A percentile compares a stretch with the other conserved stretches of the same genome.
phyloP scores from a whole-genome alignment of 1,284 basidiomycete species.

The Tilletiaria anomala region DNA sequence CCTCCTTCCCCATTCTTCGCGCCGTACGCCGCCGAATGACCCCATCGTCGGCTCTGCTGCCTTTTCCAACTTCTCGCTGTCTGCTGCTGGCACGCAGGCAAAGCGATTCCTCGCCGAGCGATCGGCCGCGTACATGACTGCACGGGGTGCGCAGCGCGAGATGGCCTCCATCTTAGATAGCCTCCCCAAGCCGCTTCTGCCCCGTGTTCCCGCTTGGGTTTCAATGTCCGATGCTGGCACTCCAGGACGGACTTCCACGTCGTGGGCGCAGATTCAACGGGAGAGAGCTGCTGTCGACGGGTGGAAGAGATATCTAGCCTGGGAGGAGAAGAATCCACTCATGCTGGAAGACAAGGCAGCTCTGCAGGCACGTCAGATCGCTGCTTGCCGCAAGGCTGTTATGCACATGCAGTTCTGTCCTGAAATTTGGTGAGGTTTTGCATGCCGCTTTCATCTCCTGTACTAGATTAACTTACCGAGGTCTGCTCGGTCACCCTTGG shows the following conservation, averaged over 20 bases:
- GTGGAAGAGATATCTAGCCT: conserved; percentile 86
- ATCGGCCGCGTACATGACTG: conserved; percentile 81
- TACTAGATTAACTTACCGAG: not conserved
- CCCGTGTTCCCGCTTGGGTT: conserved; percentile 24
- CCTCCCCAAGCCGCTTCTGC: conserved; percentile 24
- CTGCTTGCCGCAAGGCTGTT: conserved; percentile 73
- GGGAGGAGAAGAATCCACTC: conserved; percentile 88
- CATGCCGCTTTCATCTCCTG: conserved; percentile 1
- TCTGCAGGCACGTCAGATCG: conserved; percentile 58
- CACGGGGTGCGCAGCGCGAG: conserved; percentile 71
- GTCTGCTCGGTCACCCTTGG: not conserved
- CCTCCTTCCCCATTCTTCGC: too few species aligned
- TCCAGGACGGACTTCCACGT: conserved; percentile 2
- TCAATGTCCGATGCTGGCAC: not conserved
- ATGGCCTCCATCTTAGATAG: conserved; percentile 51
- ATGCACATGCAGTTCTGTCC: conserved; percentile 84
- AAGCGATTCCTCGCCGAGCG: conserved; percentile 83
- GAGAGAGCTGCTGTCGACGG: conserved; percentile 63
- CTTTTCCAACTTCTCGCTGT: not conserved
- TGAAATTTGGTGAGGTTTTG: conserved; percentile 65
- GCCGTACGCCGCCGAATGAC: too few species aligned
- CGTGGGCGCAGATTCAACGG: conserved; percentile 5
- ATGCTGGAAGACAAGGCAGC: conserved; percentile 62
- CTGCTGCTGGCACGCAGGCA: conserved; percentile 52
- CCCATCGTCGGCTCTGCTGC: too few species aligned